phyloP scores from a whole-genome alignment of 352 stramenopile species.

The Albugo candida region DNA sequence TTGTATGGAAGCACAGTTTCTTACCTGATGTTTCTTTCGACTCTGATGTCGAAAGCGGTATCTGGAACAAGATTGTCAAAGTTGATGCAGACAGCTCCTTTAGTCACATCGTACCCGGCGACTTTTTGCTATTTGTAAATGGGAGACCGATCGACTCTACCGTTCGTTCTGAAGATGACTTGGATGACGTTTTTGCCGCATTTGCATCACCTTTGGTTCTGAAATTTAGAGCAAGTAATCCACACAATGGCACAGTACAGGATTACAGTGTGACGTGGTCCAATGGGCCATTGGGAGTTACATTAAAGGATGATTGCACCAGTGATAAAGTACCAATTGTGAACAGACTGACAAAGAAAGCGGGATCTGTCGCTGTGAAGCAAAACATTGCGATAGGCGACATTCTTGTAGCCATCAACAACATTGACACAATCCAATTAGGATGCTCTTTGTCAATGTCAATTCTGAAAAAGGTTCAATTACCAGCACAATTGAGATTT shows the following conservation, averaged over 20 bases:
- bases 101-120: conserved; percentile 47
- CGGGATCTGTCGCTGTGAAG: conserved; percentile 67
- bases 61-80: conserved; percentile 48
- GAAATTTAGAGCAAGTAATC: conserved; percentile 49
- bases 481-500: conserved; percentile 68
- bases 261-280: conserved; percentile 78
- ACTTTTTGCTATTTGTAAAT: conserved; percentile 60
- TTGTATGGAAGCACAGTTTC: conserved; percentile 80
- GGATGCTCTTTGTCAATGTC: conserved; percentile 77
- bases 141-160: conserved; percentile 40
- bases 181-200: conserved; percentile 53
- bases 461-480: conserved; percentile 75
- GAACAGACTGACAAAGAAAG: conserved; percentile 73
- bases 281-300: conserved; percentile 69
- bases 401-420: conserved; percentile 74
- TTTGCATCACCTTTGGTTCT: conserved; percentile 64
- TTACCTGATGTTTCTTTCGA: conserved; percentile 43
- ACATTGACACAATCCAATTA: conserved; percentile 79
- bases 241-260: conserved; percentile 44
- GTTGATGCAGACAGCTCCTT: conserved; percentile 69
- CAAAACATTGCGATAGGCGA: conserved; percentile 78
- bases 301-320: conserved; percentile 65
- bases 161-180: conserved; percentile 35
- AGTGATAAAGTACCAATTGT: conserved; percentile 77
- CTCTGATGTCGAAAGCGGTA: conserved; percentile 16